Evolutionary conservation across 2,329 filamentous ascomycete genomes (phyloP), one percentile per base, ranked within the genome.

Genomic region (Pseudogymnoascus sp.): DNA sequence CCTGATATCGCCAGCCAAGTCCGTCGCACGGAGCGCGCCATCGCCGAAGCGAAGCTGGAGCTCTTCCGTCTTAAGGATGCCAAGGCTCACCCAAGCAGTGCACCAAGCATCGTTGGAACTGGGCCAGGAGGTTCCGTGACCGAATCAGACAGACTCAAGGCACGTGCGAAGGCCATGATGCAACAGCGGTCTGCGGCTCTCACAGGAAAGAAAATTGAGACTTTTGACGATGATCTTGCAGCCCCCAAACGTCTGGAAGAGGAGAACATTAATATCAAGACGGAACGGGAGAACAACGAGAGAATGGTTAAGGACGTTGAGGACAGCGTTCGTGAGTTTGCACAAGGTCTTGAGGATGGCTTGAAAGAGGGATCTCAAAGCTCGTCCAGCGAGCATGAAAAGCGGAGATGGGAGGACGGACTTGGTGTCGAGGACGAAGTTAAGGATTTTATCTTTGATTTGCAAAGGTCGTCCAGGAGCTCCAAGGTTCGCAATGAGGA

Each of bases 161-260:
- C 94, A 34, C 85, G 92, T 66, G 92, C 94, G 30, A 95, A 92
- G 75, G 92, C 92, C 37, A 95, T 96, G 85, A 99, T 99, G 94
- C 92, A 97, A 75, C 92, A 96, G 69, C 88, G 94, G 62, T 92
- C 94, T 66, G 94, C 94, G 60, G 92, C 94, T 15, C 76, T 99
- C 64, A 90, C 91, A 19, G 94, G 94, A 61, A 90, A 87, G 73
- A 91, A 92, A 70, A 78, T 85, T 52, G 84, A 89, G 35, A 73
- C 77, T 2, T 77, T 76, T 48, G 82, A 86, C 62, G 89, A 95
- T 65, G 87, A 92, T 64, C 80, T 82, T 23, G 89, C 89, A 64
- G 90, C 89, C 3, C 85, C 91, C 52, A 89, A 90, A 74, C 84
- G 94, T 33, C 74, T 97, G 13, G 94, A 97, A 71, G 89, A 95